Evolutionary conservation across 768 basidiomycete species (phyloP), one percentile per base, ranked within the genome.

Genomic region (Inosperma sp.): DNA sequence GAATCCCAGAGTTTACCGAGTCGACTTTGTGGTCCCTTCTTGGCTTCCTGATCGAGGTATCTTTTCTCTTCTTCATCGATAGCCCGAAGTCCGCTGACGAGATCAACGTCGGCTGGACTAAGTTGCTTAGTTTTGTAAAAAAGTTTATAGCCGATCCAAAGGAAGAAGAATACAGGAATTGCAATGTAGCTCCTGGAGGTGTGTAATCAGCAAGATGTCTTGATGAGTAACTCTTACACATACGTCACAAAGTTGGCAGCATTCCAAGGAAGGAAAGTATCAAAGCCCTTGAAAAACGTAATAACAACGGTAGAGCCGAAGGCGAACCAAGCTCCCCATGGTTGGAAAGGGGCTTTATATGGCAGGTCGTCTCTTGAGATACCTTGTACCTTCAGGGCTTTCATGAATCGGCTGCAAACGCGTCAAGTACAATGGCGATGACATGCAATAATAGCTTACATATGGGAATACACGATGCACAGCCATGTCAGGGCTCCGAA

Each of bases 31-130:
- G 73, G 72, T n/a, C 73, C 73, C 56, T 67, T 65, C 1, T 67
- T 56, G 7, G 65, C 68, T 55, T 83, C 70, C 46, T 72, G 67
- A 21, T 66, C 72, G 52, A 78, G 53, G 56, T 72, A 81, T 49
- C 64, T 68, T 56, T 75, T 69, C 63, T 87, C 83, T 59, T 82
- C 83, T 37, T 82, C 81, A 55, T 85, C 77, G 44, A 86, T 83
- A 52, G 74, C 74, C 26, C 73, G 67, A 55, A 81, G 71, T 14
- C 81, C 82, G 7, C 77, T 77, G 31, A 81, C 64, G 19, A 86
- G 73, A 61, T 88, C 84, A 37, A 83, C 79, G 48, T 81, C 70
- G 27, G 71, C 66, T 4, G 73, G 62, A 12, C 73, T 72, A 54
- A 78, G 71, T 22, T 66, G 48, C 45, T 56, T 67, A 7, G 75